These are phyloP conservation scores for Macrophomina phaseolina DNA, from an alignment of 2,329 filamentous ascomycete species.

Conservation along the genomic window DNA sequence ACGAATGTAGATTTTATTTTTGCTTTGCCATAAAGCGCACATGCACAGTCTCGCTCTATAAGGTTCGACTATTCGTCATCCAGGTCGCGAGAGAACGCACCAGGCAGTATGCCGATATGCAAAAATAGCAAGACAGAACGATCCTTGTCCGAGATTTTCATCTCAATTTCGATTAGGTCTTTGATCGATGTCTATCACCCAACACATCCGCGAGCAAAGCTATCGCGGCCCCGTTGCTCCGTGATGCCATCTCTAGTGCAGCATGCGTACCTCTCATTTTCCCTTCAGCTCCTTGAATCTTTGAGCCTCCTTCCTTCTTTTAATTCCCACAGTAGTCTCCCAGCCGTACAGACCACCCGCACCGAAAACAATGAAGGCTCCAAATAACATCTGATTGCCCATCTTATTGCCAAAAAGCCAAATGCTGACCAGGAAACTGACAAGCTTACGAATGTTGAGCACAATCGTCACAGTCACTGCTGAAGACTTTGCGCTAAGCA, in stretches of 20 bases:
- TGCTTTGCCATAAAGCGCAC: too few species aligned
- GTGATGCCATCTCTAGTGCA: not conserved
- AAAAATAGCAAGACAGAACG: too few species aligned
- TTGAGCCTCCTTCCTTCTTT: constrained; percentile 39
- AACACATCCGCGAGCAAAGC: not conserved
- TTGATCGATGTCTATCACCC: too few species aligned
- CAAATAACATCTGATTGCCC: constrained; percentile 75
- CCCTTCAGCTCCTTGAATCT: constrained; percentile 23
- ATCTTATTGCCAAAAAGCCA: constrained; percentile 91
- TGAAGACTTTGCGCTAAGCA: constrained; percentile 86
- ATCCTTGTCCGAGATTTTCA: too few species aligned
- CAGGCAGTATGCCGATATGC: too few species aligned
- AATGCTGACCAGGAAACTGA: constrained; percentile 89
- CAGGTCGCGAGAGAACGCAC: too few species aligned
- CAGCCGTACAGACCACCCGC: constrained; percentile 91
- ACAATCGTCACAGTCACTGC: constrained; percentile 97
- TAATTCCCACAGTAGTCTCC: constrained; percentile 62
- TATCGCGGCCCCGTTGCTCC: not conserved
- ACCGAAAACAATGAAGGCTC: constrained; percentile 84
- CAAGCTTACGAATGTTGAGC: constrained; percentile 90
- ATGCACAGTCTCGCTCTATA: too few species aligned
- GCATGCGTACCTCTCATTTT: not conserved
- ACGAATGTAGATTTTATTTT: not conserved
- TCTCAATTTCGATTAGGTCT: too few species aligned
- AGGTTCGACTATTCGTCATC: too few species aligned